phyloP scores from a whole-genome alignment of 2,329 filamentous ascomycete genomes.

The Phialocephala sp. region DNA sequence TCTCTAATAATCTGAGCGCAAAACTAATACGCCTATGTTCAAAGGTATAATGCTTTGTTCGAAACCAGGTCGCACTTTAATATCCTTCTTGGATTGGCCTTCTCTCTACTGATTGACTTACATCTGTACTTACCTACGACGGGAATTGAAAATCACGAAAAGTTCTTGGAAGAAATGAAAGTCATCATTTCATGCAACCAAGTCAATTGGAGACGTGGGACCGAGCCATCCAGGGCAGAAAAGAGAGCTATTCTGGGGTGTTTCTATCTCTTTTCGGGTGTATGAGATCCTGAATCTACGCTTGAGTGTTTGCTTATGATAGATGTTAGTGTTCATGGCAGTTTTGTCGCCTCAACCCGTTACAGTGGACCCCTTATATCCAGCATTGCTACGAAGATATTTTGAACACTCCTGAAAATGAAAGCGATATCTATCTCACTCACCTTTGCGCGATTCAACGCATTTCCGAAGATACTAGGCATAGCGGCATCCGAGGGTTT shows the following conservation, averaged over 20 bases:
- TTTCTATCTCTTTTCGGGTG: constrained; percentile 40
- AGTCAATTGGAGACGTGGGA: constrained; percentile 7
- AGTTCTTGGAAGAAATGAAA: constrained; percentile 22
- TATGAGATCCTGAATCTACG: background rate
- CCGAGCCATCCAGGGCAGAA: constrained; percentile 31
- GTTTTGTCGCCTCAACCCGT: constrained; percentile 19
- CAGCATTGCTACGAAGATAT: constrained; percentile 25
- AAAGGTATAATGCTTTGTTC: constrained; percentile 40
- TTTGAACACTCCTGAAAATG: constrained; percentile 13
- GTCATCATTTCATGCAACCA: constrained; percentile 11
- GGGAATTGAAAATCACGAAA: constrained; percentile 20
- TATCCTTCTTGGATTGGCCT: constrained; percentile 34
- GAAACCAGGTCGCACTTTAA: background rate
- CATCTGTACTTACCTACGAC: constrained; percentile 42
- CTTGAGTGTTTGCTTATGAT: background rate
- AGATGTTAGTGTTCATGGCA: constrained; percentile 11
- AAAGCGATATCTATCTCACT: constrained; percentile 20
- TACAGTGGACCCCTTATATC: constrained; percentile 19
- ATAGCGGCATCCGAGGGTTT: constrained; percentile 16
- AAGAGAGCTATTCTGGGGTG: constrained; percentile 43
- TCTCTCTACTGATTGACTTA: constrained; percentile 47
- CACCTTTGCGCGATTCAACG: constrained; percentile 17
- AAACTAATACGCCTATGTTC: constrained; percentile 2
- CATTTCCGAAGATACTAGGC: constrained; percentile 19
- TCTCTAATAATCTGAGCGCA: background rate